Conservation (phyloP, 75 land plant species). For the Pseudotsuga menziesii region DNA sequence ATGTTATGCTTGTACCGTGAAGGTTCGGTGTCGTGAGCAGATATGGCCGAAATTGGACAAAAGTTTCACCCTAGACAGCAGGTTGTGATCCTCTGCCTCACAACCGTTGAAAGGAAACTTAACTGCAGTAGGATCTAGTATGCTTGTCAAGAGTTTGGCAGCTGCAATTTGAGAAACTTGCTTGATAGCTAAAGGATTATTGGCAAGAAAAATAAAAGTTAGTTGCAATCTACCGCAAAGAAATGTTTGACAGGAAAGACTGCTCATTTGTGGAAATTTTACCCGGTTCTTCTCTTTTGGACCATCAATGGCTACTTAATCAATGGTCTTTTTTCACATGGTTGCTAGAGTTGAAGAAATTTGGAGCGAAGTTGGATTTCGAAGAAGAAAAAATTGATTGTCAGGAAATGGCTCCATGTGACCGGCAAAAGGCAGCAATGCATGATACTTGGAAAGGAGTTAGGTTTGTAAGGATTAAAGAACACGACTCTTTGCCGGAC, state of each 20-base stretch:
- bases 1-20: neutral
- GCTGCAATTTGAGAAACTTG: neutral
- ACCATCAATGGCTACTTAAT: slow-evolving; percentile 2
- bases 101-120: neutral
- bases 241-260: slow-evolving; percentile 7
- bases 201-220: neutral
- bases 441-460: slow-evolving; percentile 9
- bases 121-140: neutral
- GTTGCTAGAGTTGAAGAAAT: slow-evolving; percentile 8
- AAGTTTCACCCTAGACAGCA: too few species aligned
- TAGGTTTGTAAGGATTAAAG: neutral
- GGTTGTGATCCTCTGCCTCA: too few species aligned
- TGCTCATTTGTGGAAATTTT: neutral
- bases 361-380: slow-evolving; percentile 5
- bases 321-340: neutral
- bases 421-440: slow-evolving; percentile 7
- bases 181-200: neutral
- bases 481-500: neutral
- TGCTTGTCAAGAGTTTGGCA: neutral
- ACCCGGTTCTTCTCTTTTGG: slow-evolving; percentile 1
- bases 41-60: too few species aligned
- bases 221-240: neutral
- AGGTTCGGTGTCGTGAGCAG: neutral
- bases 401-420: neutral
- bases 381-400: slow-evolving; percentile 3